These are phyloP conservation scores for Isabelozyma pseudorhagii DNA, from an alignment of 805 yeast species.

Conservation along the genomic window DNA sequence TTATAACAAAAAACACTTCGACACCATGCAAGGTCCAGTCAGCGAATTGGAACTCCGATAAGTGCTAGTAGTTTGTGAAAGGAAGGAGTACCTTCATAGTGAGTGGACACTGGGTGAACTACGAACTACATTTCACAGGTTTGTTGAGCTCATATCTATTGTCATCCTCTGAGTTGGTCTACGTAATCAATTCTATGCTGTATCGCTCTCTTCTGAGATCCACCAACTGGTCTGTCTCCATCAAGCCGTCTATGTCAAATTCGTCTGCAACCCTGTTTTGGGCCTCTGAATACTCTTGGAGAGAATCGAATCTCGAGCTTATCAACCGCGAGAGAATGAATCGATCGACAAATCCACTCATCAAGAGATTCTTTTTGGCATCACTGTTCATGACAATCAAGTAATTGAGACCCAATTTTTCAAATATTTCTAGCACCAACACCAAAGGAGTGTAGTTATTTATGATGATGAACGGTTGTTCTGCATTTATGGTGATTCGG, in stretches of 20 bases:
- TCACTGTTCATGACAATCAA: conserved; percentile 21
- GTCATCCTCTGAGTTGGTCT: not conserved
- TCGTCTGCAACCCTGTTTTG: conserved; percentile 8
- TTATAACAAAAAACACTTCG: no score
- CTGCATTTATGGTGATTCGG: conserved; percentile 9
- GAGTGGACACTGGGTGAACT: no score
- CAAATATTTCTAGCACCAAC: conserved; percentile 34
- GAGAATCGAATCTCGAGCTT: conserved; percentile 19
- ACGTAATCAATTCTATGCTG: conserved; percentile 30
- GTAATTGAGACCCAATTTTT: conserved; percentile 35
- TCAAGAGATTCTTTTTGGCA: conserved; percentile 6
- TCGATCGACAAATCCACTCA: conserved; percentile 39
- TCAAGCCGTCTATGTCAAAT: conserved; percentile 20
- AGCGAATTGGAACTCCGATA: no score
- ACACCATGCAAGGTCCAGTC: no score
- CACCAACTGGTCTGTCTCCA: conserved; percentile 4
- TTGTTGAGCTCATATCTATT: no score
- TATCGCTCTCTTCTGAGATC: conserved; percentile 14
- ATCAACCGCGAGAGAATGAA: conserved; percentile 30
- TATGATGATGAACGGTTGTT: conserved; percentile 21
- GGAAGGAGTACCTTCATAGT: no score
- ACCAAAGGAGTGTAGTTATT: conserved; percentile 30
- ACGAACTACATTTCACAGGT: no score
- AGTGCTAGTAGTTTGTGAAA: no score
- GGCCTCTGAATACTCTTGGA: conserved; percentile 11